A percentile compares a stretch with the other conserved stretches of the same genome.
phyloP scores from a whole-genome alignment of 2,329 filamentous ascomycete genomes.

The Orbilia ellipsospora region DNA sequence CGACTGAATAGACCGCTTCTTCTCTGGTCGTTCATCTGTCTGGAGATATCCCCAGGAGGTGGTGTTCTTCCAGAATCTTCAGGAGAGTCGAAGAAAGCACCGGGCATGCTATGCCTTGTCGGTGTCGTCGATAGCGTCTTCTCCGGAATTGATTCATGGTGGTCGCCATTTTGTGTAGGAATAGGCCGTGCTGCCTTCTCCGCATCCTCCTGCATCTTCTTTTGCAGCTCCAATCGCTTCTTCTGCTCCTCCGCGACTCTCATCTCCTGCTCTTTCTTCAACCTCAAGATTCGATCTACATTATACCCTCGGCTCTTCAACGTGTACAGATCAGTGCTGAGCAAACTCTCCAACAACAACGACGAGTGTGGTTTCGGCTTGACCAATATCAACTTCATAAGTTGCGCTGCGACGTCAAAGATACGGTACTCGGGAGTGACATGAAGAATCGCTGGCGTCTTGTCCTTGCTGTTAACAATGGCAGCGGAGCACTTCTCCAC shows the following conservation, averaged over 20 bases:
- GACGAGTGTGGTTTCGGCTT: slow-evolving; percentile 89
- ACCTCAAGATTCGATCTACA: slow-evolving; percentile 89
- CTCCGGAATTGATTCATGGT: slow-evolving; percentile 14
- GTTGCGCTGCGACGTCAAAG: slow-evolving; percentile 89
- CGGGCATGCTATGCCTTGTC: slow-evolving; percentile 48
- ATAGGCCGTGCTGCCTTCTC: slow-evolving; percentile 61
- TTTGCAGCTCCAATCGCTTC: slow-evolving; percentile 78
- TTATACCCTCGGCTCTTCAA: slow-evolving; percentile 92
- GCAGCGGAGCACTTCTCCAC: slow-evolving; percentile 77
- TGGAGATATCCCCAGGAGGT: slow-evolving; percentile 15
- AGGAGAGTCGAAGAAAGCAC: slow-evolving; percentile 52
- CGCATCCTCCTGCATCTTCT: slow-evolving; percentile 73
- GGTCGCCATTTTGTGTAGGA: slow-evolving; percentile 10
- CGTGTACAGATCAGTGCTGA: slow-evolving; percentile 78
- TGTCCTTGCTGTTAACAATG: slow-evolving; percentile 60
- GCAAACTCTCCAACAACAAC: slow-evolving; percentile 88
- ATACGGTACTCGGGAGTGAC: slow-evolving; percentile 80
- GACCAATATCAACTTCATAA: slow-evolving; percentile 82
- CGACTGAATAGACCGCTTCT: slow-evolving; percentile 42
- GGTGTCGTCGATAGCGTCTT: slow-evolving; percentile 34
- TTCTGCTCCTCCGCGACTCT: slow-evolving; percentile 85
- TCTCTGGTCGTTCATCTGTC: slow-evolving; percentile 23
- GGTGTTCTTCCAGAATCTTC: slow-evolving; percentile 26
- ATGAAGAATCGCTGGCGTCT: slow-evolving; percentile 69
- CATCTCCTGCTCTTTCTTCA: slow-evolving; percentile 82